Base-by-base conservation (phyloP, 352 stramenopile genomes). In the Pythium dissotocum region DNA sequence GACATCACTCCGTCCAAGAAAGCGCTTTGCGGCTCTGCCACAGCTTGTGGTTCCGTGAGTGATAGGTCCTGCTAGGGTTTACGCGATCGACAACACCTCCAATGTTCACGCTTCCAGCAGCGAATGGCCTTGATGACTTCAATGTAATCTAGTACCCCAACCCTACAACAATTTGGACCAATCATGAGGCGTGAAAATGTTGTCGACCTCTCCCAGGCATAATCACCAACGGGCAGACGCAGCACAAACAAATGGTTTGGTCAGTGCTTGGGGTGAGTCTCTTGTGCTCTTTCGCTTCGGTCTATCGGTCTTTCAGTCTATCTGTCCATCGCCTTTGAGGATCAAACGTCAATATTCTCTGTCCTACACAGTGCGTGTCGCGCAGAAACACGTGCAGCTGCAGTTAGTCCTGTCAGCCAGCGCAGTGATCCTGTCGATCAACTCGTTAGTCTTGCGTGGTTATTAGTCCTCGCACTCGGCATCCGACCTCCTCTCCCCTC, bases 111-210 rank as follows among this genome's bases (percentile, higher is more conserved):
- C 38, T 28, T 36, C 26, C 40, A 49, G 32, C 40, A 69, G 62
- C 58, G 62, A 69, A 33, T 63, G 62, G 62, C 13, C 54, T 63
- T 44, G 28, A 56, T 44, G 62, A 69, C 62, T 69, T 69, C 54
- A 69, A 69, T 53, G 52, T 69, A 69, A 69, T 63, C 62, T 7
- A 13, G 7, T 12, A 51, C 53, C 62, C 62, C 58, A 63, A 6
- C 53, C 62, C 62, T 30, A 38, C 7, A 7, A 4, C 13, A 48
- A 24, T 63, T 62, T 63, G 16, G 13, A 58, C 62, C 62, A 69
- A 69, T 49, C 62, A 51, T 14, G 35, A 14, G 6, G 24, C 28
- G 8, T 6, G 14, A 49, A 21, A 63, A 63, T 26, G 30, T 38
- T 53, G 58, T 35, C 57, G 58, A 66, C 61, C 38, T 52, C 51